Conservation (phyloP, 2,329 filamentous ascomycete genomes). For the Xylariaceae sp. region DNA sequence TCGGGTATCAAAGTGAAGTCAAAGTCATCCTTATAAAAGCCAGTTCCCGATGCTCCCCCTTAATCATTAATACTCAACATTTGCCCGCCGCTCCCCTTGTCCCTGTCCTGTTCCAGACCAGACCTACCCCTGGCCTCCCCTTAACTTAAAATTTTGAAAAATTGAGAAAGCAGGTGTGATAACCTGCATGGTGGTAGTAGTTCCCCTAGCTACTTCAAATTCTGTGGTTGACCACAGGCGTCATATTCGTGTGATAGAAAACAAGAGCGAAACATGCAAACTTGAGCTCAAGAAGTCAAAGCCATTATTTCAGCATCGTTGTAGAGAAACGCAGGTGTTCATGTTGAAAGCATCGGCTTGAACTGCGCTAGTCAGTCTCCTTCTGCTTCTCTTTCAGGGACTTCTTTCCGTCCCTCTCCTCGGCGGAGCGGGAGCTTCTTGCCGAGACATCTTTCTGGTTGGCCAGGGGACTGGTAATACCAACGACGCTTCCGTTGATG, state of each 20-base stretch:
- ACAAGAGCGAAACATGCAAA: neutral
- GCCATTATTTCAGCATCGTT: neutral
- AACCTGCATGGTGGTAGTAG: neutral
- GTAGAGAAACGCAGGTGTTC: constrained; percentile 1
- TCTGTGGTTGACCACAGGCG: neutral
- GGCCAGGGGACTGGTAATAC: constrained; percentile 56
- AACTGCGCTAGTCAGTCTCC: constrained; percentile 15
- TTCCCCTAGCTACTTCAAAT: neutral
- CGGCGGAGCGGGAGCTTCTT: constrained; percentile 23
- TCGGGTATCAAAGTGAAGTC: constrained; percentile 21
- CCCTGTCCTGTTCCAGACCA: neutral
- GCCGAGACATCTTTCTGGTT: constrained; percentile 47
- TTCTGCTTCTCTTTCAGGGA: constrained; percentile 18
- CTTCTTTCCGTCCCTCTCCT: constrained; percentile 30
- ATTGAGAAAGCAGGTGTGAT: constrained; percentile 1
- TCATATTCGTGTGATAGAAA: neutral
- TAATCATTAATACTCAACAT: neutral
- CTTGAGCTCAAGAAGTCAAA: neutral
- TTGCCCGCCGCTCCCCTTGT: neutral
- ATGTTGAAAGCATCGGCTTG: neutral
- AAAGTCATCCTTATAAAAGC: constrained; percentile 7
- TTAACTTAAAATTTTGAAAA: neutral
- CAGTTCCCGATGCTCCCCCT: constrained; percentile 9
- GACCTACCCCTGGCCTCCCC: neutral
- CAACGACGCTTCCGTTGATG: constrained; percentile 68